phyloP scores from a whole-genome alignment of 163 green algal species.

The Trebouxiophyceae sp. region DNA sequence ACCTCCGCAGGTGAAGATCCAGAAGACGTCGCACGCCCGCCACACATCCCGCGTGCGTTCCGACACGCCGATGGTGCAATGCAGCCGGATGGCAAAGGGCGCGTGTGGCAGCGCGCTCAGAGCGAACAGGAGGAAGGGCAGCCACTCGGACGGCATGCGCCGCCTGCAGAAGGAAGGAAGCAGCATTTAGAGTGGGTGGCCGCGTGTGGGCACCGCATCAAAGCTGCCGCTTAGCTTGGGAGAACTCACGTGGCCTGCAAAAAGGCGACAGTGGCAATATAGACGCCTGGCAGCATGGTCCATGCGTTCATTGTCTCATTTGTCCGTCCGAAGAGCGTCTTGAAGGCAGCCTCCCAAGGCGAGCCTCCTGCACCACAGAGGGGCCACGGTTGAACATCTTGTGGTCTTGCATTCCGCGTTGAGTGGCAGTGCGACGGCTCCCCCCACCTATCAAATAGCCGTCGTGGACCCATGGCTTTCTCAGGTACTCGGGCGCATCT shows the following conservation, averaged over 20 bases:
- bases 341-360: background rate
- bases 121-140: background rate
- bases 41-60: background rate
- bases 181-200: background rate
- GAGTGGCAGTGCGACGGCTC: too few species aligned
- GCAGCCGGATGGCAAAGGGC: constrained; percentile 3
- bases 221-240: background rate
- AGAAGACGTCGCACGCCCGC: constrained; percentile 4
- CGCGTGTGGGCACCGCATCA: background rate
- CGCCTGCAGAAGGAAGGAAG: background rate
- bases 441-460: too few species aligned
- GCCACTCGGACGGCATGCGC: background rate
- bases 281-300: constrained; percentile 1
- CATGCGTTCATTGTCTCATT: constrained; percentile 6
- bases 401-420: too few species aligned
- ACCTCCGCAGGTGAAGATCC: constrained; percentile 3
- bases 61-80: background rate
- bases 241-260: background rate
- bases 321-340: constrained; percentile 1
- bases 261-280: background rate
- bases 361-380: constrained; percentile 1
- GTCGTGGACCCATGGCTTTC: too few species aligned
- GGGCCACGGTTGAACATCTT: too few species aligned
- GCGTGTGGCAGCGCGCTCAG: background rate
- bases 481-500: too few species aligned